Evolutionary conservation across 345 rosid species (phyloP).

Genomic region (Boechera stricta): DNA sequence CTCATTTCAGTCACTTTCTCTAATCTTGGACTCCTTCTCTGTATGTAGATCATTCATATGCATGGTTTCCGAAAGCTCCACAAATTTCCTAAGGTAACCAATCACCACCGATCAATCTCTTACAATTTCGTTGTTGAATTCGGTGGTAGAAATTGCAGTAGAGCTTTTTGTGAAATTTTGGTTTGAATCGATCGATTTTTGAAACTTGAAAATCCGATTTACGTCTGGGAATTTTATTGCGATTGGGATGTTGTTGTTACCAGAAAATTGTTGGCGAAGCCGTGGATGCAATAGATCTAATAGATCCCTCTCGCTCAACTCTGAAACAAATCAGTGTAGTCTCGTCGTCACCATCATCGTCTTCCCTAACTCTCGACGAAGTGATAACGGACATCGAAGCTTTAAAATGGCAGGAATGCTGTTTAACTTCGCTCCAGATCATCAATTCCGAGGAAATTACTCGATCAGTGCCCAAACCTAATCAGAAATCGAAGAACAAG

Average conservation of each 20-base stretch:
- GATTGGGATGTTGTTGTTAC: conserved; percentile 1
- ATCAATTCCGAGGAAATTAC: conserved; percentile 21
- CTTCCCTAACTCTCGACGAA: conserved; percentile 37
- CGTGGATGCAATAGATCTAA: conserved; percentile 30
- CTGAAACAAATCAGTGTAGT: conserved; percentile 17
- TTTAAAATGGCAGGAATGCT: conserved; percentile 47
- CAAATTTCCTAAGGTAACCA: conserved; percentile 27
- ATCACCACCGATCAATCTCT: neutral
- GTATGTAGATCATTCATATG: conserved; percentile 35
- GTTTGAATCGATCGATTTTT: conserved; percentile 1
- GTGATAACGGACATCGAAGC: conserved; percentile 41
- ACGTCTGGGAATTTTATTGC: neutral
- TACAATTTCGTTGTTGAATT: neutral
- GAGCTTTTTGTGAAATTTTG: neutral
- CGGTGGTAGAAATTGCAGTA: neutral
- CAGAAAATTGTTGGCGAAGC: conserved; percentile 40
- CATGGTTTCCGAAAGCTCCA: conserved; percentile 40
- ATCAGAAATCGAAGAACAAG: neutral
- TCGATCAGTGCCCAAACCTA: neutral
- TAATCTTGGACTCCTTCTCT: conserved; percentile 10
- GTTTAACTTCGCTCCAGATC: conserved; percentile 39
- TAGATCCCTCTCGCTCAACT: conserved; percentile 44
- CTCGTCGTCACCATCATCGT: neutral
- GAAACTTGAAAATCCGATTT: conserved; percentile 4
- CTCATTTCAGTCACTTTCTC: conserved; percentile 1